Percentiles rank a stretch among this genome's conserved stretches.
phyloP scores from a whole-genome alignment of 108 stramenopile genomes.

The Aureococcus anophagefferens region DNA sequence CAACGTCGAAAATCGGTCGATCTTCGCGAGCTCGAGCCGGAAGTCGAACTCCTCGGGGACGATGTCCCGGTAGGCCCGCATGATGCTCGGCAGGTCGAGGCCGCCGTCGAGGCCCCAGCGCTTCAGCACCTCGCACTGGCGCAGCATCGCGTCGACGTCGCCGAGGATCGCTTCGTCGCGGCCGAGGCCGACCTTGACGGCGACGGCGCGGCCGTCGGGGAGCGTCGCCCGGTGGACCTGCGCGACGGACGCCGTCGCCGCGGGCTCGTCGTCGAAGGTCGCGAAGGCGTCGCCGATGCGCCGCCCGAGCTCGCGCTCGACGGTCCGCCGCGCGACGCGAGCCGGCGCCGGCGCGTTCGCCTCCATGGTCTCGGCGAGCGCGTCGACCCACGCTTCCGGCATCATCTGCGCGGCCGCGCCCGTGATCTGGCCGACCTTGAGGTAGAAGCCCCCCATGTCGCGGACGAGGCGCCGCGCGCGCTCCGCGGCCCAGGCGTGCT shows the following conservation, averaged over 20 bases:
- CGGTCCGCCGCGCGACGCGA: conserved; percentile 47
- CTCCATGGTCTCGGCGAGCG: conserved; percentile 59
- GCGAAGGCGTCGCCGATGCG: conserved; percentile 61
- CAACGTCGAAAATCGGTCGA: conserved; percentile 49
- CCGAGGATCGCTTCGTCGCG: conserved; percentile 80
- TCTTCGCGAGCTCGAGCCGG: conserved; percentile 46
- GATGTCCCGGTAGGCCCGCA: conserved; percentile 33
- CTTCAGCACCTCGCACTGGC: conserved; percentile 50
- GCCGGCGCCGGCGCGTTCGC: conserved; percentile 57
- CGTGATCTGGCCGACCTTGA: conserved; percentile 84
- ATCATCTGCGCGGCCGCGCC: conserved; percentile 47
- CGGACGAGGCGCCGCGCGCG: too few relatives aligned
- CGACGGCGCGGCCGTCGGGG: conserved; percentile 71
- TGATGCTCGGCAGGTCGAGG: conserved; percentile 36
- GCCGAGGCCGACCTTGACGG: conserved; percentile 85
- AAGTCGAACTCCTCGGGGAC: conserved; percentile 50
- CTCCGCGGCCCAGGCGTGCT: too few relatives aligned
- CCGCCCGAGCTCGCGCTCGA: conserved; percentile 35
- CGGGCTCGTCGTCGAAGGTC: conserved; percentile 62
- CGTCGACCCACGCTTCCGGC: conserved; percentile 50
- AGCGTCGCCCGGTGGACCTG: conserved; percentile 81
- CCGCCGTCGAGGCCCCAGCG: conserved; percentile 49
- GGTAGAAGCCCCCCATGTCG: conserved; percentile 54
- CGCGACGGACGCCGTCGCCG: conserved; percentile 81
- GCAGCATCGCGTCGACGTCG: conserved; percentile 40